Percentiles rank a stretch among this genome's conserved stretches.
Evolutionary conservation across 176 grass and related monocot species (phyloP).

Genomic region (Poa annua): DNA sequence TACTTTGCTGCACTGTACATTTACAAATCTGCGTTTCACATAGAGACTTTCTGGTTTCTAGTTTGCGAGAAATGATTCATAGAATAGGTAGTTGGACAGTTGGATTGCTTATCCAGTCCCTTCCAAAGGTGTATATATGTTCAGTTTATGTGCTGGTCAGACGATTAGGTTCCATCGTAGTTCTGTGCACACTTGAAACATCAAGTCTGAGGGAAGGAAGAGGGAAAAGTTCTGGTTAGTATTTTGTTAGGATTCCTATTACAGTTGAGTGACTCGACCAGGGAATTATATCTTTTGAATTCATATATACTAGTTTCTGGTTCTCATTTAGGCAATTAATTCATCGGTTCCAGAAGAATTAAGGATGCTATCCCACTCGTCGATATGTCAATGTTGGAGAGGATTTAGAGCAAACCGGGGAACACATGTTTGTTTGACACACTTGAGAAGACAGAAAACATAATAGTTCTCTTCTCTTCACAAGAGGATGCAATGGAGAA

Average conservation of each 20-base stretch:
- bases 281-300: not conserved
- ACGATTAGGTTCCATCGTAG: conserved; percentile 14
- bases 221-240: not conserved
- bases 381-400: not conserved
- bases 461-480: conserved; percentile 19
- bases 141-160: conserved; percentile 10
- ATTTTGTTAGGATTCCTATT: not conserved
- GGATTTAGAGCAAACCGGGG: not conserved
- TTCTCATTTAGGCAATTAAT: not conserved
- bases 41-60: not conserved
- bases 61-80: not conserved
- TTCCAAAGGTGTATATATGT: not conserved
- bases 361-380: not conserved
- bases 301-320: not conserved
- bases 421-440: not conserved
- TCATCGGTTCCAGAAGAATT: conserved; percentile 7
- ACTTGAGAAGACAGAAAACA: conserved; percentile 23
- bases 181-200: conserved; percentile 1
- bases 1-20: not conserved
- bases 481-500: conserved; percentile 8
- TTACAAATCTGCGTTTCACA: not conserved
- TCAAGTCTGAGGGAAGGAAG: not conserved
- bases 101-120: not conserved
- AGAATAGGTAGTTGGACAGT: conserved; percentile 8
- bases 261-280: not conserved